These are phyloP conservation scores for Tetrahymena malaccensis DNA, from an alignment of 73 alveolate genomes.

Conservation along the genomic window DNA sequence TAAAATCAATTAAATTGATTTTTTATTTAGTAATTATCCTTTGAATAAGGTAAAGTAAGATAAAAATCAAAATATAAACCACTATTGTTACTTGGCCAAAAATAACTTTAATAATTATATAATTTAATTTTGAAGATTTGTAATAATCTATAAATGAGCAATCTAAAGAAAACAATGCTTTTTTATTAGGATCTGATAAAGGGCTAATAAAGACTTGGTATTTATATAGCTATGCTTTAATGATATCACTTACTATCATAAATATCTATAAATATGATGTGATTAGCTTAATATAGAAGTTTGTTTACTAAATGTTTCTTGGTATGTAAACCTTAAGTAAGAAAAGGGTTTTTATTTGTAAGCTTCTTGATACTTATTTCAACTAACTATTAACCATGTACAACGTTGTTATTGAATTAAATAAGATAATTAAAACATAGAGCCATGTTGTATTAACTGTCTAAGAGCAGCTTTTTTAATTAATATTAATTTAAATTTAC, in stretches of 20 bases:
- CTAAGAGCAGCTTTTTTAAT: not conserved
- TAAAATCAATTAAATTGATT: not conserved
- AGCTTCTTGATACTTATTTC: not conserved
- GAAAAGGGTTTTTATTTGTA: not conserved
- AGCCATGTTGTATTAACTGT: not conserved
- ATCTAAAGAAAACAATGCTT: not conserved
- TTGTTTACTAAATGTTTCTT: not conserved
- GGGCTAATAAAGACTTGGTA: not conserved
- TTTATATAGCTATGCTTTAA: not conserved
- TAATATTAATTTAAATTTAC: not conserved
- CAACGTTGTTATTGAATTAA: not conserved
- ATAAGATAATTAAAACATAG: not conserved
- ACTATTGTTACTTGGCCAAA: not conserved
- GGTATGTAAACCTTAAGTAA: not conserved
- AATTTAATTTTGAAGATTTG: not conserved
- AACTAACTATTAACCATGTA: not conserved
- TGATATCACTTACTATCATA: not conserved
- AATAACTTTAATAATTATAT: not conserved
- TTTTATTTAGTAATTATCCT: not conserved
- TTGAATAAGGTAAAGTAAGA: not conserved
- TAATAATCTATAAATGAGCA: not conserved
- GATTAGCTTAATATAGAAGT: not conserved
- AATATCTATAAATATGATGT: not conserved
- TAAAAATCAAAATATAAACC: not conserved
- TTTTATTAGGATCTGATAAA: not conserved